Conservation (phyloP, 2,329 filamentous ascomycete genomes). For the Thelonectria rubi region DNA sequence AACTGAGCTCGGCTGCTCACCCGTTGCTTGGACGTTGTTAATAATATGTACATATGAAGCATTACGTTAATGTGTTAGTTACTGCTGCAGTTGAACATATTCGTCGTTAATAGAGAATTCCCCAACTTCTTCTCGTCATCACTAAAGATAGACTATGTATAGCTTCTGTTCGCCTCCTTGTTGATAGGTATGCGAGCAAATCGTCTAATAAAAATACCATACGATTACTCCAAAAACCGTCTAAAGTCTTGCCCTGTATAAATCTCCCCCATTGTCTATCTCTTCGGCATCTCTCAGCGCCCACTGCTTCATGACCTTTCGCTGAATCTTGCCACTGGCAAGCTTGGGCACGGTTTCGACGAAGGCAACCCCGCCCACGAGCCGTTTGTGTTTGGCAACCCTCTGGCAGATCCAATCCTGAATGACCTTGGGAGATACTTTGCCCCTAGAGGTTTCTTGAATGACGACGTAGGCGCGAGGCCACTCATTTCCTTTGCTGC, state of each 20-base stretch:
- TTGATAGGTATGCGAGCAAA: too few relatives aligned
- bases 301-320: constrained; percentile 65
- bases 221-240: neutral
- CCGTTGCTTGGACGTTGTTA: neutral
- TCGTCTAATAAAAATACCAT: neutral
- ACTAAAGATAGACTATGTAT: too few relatives aligned
- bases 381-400: constrained; percentile 61
- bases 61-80: neutral
- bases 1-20: constrained; percentile 25
- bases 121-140: too few relatives aligned
- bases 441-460: constrained; percentile 55
- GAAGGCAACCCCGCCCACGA: constrained; percentile 62
- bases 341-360: constrained; percentile 66
- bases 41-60: neutral
- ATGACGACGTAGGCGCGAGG: constrained; percentile 63
- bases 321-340: constrained; percentile 66
- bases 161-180: too few relatives aligned
- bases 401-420: constrained; percentile 56
- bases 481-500: constrained; percentile 58
- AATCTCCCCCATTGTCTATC: constrained; percentile 38
- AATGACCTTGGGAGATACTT: constrained; percentile 62
- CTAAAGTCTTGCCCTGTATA: constrained; percentile 22
- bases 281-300: constrained; percentile 59
- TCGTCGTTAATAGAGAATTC: neutral
- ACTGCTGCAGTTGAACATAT: neutral